Evolutionary conservation across 2,329 filamentous ascomycete species (phyloP).

Genomic region (Colletotrichum filicis): DNA sequence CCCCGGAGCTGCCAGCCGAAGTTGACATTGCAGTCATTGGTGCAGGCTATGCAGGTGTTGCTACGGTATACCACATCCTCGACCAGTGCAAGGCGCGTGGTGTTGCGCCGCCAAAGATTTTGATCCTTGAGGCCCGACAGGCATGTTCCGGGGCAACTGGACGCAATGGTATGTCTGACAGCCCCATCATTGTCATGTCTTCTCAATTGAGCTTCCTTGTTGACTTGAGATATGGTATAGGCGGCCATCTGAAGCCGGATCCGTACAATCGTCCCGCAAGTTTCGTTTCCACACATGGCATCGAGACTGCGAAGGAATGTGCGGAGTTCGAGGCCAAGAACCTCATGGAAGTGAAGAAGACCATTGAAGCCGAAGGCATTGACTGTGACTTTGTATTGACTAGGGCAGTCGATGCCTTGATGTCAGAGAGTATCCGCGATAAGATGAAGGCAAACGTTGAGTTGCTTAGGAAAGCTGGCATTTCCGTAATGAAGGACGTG

Average conservation of each 20-base stretch:
- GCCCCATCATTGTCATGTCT: conserved; percentile 45
- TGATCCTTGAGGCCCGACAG: conserved; percentile 61
- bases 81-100: conserved; percentile 42
- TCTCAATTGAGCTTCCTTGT: conserved; percentile 56
- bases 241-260: conserved; percentile 61
- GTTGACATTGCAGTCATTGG: conserved; percentile 35
- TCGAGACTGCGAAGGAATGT: conserved; percentile 45
- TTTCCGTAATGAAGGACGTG: conserved; percentile 42
- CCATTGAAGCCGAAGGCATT: conserved; percentile 49
- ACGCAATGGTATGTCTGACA: conserved; percentile 63
- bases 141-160: conserved; percentile 64
- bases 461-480: conserved; percentile 42
- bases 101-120: conserved; percentile 43
- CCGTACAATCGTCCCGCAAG: conserved; percentile 65
- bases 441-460: conserved; percentile 44
- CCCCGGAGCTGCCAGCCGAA: conserved; percentile 30
- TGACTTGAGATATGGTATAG: conserved; percentile 57
- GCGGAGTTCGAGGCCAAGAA: conserved; percentile 58
- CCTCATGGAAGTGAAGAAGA: conserved; percentile 49
- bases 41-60: conserved; percentile 35
- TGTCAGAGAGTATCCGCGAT: conserved; percentile 39
- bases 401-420: conserved; percentile 50
- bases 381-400: conserved; percentile 58
- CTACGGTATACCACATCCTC: conserved; percentile 36
- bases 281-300: conserved; percentile 59